Conservation (phyloP, 129 eudicot genomes). For the Lonicera japonica region DNA sequence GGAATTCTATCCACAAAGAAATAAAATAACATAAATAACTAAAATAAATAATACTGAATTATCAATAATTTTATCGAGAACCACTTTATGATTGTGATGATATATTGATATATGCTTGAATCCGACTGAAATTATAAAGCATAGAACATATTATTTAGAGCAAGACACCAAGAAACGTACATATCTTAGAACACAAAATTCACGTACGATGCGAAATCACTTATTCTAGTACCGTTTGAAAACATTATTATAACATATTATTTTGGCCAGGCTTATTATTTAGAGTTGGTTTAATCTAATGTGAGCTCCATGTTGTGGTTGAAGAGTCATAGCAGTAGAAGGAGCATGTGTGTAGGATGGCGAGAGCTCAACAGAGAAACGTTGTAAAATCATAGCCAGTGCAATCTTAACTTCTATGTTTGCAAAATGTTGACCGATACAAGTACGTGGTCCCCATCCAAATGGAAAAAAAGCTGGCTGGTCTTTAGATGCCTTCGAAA, state of each 20-base stretch:
- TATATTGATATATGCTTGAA: too few species aligned
- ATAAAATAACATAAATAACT: too few species aligned
- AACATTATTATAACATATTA: not conserved
- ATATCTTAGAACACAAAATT: not conserved
- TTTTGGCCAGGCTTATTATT: not conserved
- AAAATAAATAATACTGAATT: too few species aligned
- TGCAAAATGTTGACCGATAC: constrained; percentile 61
- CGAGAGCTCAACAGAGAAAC: constrained; percentile 47
- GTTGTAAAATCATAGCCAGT: constrained; percentile 47
- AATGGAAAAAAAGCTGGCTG: constrained; percentile 45
- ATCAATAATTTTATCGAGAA: too few species aligned
- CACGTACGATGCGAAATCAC: not conserved
- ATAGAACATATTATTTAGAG: not conserved
- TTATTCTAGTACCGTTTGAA: not conserved
- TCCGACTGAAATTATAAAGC: not conserved
- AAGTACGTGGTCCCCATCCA: constrained; percentile 66
- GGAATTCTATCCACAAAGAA: too few species aligned
- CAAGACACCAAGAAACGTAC: not conserved
- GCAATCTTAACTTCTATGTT: constrained; percentile 56
- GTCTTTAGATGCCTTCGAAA: constrained; percentile 42
- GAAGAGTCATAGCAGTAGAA: constrained; percentile 36
- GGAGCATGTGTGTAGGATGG: constrained; percentile 71
- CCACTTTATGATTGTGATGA: too few species aligned
- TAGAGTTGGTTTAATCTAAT: constrained; percentile 28
- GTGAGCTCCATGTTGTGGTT: constrained; percentile 74